A percentile compares a stretch with the other conserved stretches of the same genome.
Evolutionary conservation across 441 rosid genomes (phyloP).

Genomic region (Viola pubescens): DNA sequence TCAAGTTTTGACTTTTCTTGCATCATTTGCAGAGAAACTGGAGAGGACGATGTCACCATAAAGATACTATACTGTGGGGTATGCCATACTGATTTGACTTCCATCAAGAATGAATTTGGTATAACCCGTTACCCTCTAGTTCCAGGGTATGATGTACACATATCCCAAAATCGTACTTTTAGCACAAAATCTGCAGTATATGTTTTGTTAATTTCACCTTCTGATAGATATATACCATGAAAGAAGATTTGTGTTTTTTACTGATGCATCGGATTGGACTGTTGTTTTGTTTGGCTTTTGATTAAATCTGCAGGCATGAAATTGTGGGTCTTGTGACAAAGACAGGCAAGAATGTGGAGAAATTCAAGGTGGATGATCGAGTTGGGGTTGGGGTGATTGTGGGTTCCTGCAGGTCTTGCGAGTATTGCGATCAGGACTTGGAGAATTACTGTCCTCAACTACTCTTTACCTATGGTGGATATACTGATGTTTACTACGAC

Average conservation of each 20-base stretch:
- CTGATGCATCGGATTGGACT: background rate
- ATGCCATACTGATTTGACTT: conserved; percentile 77
- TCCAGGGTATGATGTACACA: conserved; percentile 56
- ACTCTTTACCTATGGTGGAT: conserved; percentile 44
- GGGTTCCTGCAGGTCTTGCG: background rate
- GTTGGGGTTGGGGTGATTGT: background rate
- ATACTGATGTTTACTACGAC: conserved; percentile 24
- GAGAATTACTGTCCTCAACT: conserved; percentile 20
- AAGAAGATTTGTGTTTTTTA: background rate
- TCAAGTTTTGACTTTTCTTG: conserved; percentile 1
- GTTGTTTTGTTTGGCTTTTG: conserved; percentile 2
- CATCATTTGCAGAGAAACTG: conserved; percentile 47
- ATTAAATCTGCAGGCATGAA: conserved; percentile 25
- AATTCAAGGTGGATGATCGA: background rate
- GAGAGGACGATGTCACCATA: conserved; percentile 68
- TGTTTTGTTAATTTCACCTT: background rate
- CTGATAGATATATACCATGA: background rate
- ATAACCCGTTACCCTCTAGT: conserved; percentile 53
- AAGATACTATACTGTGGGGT: conserved; percentile 76
- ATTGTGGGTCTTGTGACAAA: conserved; percentile 19
- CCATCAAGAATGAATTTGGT: conserved; percentile 67
- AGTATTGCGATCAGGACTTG: background rate
- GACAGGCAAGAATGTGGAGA: background rate
- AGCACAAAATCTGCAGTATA: background rate
- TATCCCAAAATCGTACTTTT: too few species aligned